Conservation (phyloP, 1,284 basidiomycete genomes). For the Ceratobasidium sp. region DNA sequence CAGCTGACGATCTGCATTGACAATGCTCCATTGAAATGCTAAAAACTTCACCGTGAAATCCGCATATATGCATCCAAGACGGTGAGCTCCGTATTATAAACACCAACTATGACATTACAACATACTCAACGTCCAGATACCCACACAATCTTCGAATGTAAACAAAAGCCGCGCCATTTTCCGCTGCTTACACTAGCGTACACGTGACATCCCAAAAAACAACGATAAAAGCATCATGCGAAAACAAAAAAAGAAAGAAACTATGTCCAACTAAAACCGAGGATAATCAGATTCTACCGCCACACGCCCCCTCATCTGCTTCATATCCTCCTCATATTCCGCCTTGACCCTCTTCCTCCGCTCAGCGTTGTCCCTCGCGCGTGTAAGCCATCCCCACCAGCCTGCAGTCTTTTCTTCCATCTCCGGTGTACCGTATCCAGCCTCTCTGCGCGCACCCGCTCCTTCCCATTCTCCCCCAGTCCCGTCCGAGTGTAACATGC, state of each 20-base stretch:
- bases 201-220: constrained; percentile 11
- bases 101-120: neutral
- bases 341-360: constrained; percentile 30
- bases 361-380: constrained; percentile 34
- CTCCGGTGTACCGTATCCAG: constrained; percentile 9
- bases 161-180: neutral
- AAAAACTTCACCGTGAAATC: too few relatives aligned
- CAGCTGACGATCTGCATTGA: too few relatives aligned
- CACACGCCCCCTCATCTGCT: constrained; percentile 38
- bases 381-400: constrained; percentile 14
- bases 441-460: constrained; percentile 21
- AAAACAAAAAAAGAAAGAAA: constrained; percentile 6
- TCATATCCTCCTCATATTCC: constrained; percentile 46
- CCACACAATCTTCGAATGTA: neutral
- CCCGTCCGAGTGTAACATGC: constrained; percentile 8
- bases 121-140: neutral
- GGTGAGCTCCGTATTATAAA: too few relatives aligned
- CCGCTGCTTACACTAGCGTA: neutral
- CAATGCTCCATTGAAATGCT: too few relatives aligned
- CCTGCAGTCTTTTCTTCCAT: constrained; percentile 31
- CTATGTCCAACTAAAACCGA: constrained; percentile 23
- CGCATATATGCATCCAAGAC: too few relatives aligned
- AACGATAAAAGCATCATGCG: neutral
- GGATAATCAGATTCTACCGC: constrained; percentile 34
- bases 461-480: constrained; percentile 35